Evolutionary conservation across 2,329 filamentous ascomycete species (phyloP), one percentile per base, ranked within the genome.

Genomic region (Cadophora sp.): DNA sequence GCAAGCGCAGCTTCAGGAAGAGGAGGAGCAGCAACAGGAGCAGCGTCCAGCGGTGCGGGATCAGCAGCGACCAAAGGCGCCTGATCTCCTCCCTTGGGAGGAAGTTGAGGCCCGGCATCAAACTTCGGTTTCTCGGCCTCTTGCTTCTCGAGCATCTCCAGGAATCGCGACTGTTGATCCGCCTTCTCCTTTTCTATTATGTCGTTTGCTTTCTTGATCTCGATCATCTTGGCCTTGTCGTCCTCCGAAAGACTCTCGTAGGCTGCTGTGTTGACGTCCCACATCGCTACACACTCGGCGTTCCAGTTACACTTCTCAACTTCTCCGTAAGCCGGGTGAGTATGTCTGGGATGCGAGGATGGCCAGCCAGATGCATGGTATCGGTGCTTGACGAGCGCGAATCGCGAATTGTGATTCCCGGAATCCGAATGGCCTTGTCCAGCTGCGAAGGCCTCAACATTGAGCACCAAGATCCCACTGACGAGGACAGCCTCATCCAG

Each of bases 311-410:
- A 92, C 70, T 84, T 81, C 76, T 92, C 90, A 0, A 92, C 89
- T 76, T 91, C 87, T 6, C 88, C 89, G 73, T 89, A 91, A 62
- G 88, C 85, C 0, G 89, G 89, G 75, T 92, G 90, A 56, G 82
- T 88, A 79, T 84, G 90, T 36, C 90, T 83, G 1, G 87, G 89
- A 74, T 92, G 90, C 2, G 82, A 81, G 62, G 84, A 85, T 2
- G 89, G 90, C 90, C 90, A 92, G 67, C 87, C 85, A 1, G 89
- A 92, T 0, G 90, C 90, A 76, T 92, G 90, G 73, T 91, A 93
- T 77, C 92, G 89, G 75, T 93, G 90, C 77, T 89, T 90, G 27
- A 92, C 89, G 1, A 92, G 81, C 1, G 90, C 90, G 22, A 84
- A 83, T 60, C 88, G 82, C 1, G 89, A 83, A 61, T 89, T 84